Base-by-base conservation (phyloP, 768 basidiomycete genomes). In the Amanita rubescens region DNA sequence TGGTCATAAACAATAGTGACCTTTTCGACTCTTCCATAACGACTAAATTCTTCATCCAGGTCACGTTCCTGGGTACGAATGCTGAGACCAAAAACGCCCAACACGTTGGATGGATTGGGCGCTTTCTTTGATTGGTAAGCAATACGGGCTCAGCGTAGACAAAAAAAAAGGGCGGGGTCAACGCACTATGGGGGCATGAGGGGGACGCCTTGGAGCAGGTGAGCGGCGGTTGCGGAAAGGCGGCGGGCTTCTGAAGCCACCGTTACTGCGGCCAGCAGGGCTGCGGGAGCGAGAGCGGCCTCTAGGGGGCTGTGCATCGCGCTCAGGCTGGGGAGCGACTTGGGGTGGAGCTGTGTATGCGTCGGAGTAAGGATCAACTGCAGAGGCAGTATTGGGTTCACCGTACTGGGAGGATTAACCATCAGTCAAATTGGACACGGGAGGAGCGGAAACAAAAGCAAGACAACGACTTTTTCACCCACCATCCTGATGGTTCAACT, bases 31-130 rank as follows among this genome's bases (percentile, higher is more conserved):
- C 82, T 78, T 20, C 95, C 95, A 59, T 84, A 89, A 45, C 90
- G 80, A 61, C 75, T 81, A 61, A 99, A 98, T 68, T 96, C 94
- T 59, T 95, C 90, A 59, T 97, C 92, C 45, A 99, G 74, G 65
- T 98, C 95, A 38, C 89, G 81, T 65, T 99, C 95, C 51, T 85
- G 80, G 3, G 95, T 97, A 51, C 94, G 82, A 53, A 99, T 95
- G 61, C 92, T 94, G 38, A 98, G 73, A n/a, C 95, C 95, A 60
- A 98, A 99, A n/a, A 97, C 93, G 54, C 95, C 95, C 57, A 99
- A 77, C 30, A 95, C 93, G 56, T 78, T 85, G 61, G 88, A 86
- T 19, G 93, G 89, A 67, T 85, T 87, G 46, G 91, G 90, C 60
- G 87, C 87, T 89, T 91, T 79, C 75, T 76, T 68, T 58, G 66